phyloP scores from a whole-genome alignment of 2,329 filamentous ascomycete species.

The Pleoardoris graminearum region DNA sequence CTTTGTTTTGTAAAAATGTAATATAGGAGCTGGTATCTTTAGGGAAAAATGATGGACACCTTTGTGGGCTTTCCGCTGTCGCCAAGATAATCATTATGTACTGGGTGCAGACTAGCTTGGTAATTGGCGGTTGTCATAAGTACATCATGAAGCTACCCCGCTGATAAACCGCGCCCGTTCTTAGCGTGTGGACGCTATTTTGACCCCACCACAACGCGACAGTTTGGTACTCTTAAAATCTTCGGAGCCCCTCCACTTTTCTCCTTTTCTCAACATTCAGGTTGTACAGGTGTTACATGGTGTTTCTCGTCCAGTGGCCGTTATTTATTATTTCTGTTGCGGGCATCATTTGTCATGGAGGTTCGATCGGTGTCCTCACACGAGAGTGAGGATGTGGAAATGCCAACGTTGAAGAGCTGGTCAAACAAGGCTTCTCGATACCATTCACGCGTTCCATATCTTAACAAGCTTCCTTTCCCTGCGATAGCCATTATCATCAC shows the following conservation, averaged over 20 bases:
- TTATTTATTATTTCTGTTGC: not conserved
- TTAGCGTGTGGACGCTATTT: slow-evolving; percentile 11
- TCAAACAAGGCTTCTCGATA: slow-evolving; percentile 49
- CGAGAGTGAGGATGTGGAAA: slow-evolving; percentile 15
- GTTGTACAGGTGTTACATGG: not conserved
- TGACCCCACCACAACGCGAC: slow-evolving; percentile 12
- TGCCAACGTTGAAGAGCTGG: slow-evolving; percentile 22
- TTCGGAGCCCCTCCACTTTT: not conserved
- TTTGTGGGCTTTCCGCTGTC: no score
- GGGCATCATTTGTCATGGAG: slow-evolving; percentile 14
- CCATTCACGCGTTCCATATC: slow-evolving; percentile 57
- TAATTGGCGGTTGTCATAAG: slow-evolving; percentile 21
- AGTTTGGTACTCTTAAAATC: slow-evolving; percentile 2
- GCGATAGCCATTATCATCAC: slow-evolving; percentile 61
- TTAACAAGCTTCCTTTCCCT: slow-evolving; percentile 60
- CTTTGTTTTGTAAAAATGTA: slow-evolving; percentile 69
- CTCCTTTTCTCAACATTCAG: not conserved
- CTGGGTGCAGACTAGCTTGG: slow-evolving; percentile 5
- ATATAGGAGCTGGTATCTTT: not conserved
- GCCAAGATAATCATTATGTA: not conserved
- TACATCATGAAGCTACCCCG: slow-evolving; percentile 21
- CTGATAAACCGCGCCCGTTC: slow-evolving; percentile 10
- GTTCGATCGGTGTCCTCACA: slow-evolving; percentile 14
- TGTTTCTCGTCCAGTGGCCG: not conserved
- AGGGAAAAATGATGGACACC: no score